phyloP scores from a whole-genome alignment of 331 rosid genomes.

The Malus hybrid region DNA sequence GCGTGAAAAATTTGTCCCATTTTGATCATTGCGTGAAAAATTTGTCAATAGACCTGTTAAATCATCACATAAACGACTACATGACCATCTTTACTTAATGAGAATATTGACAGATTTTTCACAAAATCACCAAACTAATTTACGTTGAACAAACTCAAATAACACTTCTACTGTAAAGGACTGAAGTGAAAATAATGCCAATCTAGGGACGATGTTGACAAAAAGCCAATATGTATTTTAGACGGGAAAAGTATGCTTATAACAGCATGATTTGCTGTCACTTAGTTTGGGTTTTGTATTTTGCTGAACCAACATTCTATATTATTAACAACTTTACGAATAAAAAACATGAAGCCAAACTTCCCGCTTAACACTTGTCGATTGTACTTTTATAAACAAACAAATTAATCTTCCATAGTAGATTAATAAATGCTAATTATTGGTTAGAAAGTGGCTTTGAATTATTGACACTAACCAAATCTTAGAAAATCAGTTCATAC shows the following conservation, averaged over 20 bases:
- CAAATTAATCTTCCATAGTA: background rate
- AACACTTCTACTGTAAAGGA: too few species aligned
- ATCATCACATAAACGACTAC: too few species aligned
- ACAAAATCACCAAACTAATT: too few species aligned
- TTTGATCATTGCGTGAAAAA: too few species aligned
- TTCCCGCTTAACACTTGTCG: background rate
- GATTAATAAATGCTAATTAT: background rate
- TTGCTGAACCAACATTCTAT: background rate
- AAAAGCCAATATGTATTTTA: background rate
- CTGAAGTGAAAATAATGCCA: too few species aligned
- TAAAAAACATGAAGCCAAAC: background rate
- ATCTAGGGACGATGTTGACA: too few species aligned
- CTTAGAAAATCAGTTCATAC: background rate
- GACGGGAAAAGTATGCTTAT: background rate
- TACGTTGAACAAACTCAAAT: too few species aligned
- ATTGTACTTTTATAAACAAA: background rate
- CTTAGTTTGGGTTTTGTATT: background rate
- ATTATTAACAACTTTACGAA: background rate
- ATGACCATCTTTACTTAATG: too few species aligned
- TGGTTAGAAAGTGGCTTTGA: background rate
- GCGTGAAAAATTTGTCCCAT: too few species aligned
- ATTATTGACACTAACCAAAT: background rate
- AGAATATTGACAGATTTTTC: too few species aligned
- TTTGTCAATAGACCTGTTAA: too few species aligned
- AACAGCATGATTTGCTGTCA: constrained; percentile 12